Percentiles rank a stretch among this genome's conserved stretches.
These are phyloP conservation scores for Venustampulla echinocandica DNA, from an alignment of 495 filamentous ascomycete species.

Conservation along the genomic window DNA sequence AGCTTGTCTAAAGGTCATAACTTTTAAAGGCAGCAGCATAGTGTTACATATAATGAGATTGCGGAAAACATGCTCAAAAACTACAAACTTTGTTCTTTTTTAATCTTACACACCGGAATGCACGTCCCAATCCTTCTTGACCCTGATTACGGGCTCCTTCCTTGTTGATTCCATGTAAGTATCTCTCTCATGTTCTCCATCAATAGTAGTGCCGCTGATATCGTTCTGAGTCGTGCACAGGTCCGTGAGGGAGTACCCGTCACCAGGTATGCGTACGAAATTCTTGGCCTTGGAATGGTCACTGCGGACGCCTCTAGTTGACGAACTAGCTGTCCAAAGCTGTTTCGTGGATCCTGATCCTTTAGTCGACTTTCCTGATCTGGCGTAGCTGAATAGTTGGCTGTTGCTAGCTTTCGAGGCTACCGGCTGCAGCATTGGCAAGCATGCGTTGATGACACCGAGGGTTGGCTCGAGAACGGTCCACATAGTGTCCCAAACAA, in stretches of 20 bases:
- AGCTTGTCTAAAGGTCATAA: too few relatives aligned
- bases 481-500: background rate
- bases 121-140: background rate
- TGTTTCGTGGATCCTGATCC: background rate
- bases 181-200: background rate
- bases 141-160: background rate
- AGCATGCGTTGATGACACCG: background rate
- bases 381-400: background rate
- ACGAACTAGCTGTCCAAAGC: background rate
- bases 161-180: background rate
- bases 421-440: background rate
- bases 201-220: background rate
- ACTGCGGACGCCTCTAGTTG: background rate
- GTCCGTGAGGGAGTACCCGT: background rate
- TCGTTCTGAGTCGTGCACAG: background rate
- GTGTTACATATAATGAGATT: too few relatives aligned
- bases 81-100: background rate
- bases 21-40: too few relatives aligned
- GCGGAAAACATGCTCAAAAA: too few relatives aligned
- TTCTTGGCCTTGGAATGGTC: background rate
- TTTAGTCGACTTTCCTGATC: background rate
- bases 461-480: background rate
- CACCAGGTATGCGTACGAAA: background rate
- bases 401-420: background rate
- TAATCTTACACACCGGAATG: background rate